Evolutionary conservation across 768 basidiomycete genomes (phyloP).

Genomic region (Leccinellum luteum): DNA sequence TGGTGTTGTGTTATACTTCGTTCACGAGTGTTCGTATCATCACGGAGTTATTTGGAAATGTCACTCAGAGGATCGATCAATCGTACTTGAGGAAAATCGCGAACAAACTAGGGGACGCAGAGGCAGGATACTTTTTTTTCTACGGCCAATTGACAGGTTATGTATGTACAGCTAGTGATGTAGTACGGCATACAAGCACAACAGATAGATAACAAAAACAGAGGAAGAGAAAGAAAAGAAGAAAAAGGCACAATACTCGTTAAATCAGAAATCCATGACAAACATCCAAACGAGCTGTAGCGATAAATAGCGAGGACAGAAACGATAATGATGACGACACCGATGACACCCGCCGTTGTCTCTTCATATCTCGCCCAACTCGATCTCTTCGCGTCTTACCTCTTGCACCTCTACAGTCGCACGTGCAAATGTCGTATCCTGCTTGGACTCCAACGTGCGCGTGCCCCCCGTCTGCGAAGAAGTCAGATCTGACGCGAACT

Average conservation of each 20-base stretch:
- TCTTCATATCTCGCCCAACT: slow-evolving; percentile 1
- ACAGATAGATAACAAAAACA: not conserved
- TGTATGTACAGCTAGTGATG: not conserved
- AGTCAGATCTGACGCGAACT: slow-evolving; percentile 17
- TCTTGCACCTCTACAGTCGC: slow-evolving; percentile 50
- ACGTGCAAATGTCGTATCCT: not conserved
- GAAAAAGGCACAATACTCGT: not conserved
- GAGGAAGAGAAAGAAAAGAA: not conserved
- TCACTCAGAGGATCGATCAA: too few species aligned
- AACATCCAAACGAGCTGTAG: not conserved
- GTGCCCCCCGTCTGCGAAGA: not conserved
- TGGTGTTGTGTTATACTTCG: too few species aligned
- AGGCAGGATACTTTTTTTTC: not conserved
- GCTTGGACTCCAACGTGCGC: slow-evolving; percentile 14
- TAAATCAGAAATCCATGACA: not conserved
- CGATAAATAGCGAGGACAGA: not conserved
- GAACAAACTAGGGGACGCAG: not conserved
- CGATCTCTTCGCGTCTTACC: slow-evolving; percentile 55
- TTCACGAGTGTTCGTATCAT: too few species aligned
- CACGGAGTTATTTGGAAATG: too few species aligned
- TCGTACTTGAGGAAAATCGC: not conserved
- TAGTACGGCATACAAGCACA: not conserved
- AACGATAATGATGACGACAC: not conserved
- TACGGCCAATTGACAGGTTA: not conserved
- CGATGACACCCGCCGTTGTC: not conserved